Evolutionary conservation across 495 filamentous ascomycete species (phyloP).

Genomic region (Opeltia flavorubescens): DNA sequence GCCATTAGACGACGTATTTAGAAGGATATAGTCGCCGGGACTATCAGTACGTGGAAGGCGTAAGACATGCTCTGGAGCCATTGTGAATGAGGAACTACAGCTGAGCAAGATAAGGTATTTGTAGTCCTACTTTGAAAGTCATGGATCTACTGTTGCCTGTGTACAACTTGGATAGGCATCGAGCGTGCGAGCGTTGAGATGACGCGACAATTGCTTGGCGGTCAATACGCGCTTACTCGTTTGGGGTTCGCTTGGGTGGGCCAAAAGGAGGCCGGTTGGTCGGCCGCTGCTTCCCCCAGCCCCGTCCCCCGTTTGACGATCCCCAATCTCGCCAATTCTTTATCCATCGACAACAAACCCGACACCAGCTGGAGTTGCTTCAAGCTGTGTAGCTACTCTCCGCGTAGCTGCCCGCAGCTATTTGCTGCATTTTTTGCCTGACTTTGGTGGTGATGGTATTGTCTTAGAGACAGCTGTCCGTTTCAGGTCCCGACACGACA

Average conservation of each 20-base stretch:
- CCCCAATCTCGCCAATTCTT: background rate
- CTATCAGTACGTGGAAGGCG: slow-evolving; percentile 41
- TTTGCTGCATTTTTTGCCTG: slow-evolving; percentile 1
- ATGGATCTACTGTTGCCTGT: background rate
- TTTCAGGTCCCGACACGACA: background rate
- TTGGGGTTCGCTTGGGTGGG: too few species aligned
- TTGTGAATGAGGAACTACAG: slow-evolving; percentile 4
- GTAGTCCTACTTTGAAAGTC: too few species aligned
- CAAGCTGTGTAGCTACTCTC: background rate
- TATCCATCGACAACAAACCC: slow-evolving; percentile 1
- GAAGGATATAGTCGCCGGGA: slow-evolving; percentile 38
- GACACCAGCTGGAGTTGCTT: slow-evolving; percentile 5
- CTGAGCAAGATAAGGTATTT: background rate
- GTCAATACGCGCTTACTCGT: background rate
- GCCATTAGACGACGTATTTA: slow-evolving; percentile 37
- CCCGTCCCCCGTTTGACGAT: slow-evolving; percentile 7
- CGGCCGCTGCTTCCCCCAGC: slow-evolving; percentile 15
- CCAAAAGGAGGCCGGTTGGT: background rate
- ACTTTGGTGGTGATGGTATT: background rate
- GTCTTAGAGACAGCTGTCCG: too few species aligned
- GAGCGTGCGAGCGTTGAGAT: too few species aligned
- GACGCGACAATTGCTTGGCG: too few species aligned
- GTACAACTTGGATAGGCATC: background rate
- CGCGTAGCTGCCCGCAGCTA: slow-evolving; percentile 5
- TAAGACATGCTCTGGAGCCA: slow-evolving; percentile 27